Evolutionary conservation across 257 asterid species (phyloP), one percentile per base, ranked within the genome.

Genomic region (Phtheirospermum japonicum): DNA sequence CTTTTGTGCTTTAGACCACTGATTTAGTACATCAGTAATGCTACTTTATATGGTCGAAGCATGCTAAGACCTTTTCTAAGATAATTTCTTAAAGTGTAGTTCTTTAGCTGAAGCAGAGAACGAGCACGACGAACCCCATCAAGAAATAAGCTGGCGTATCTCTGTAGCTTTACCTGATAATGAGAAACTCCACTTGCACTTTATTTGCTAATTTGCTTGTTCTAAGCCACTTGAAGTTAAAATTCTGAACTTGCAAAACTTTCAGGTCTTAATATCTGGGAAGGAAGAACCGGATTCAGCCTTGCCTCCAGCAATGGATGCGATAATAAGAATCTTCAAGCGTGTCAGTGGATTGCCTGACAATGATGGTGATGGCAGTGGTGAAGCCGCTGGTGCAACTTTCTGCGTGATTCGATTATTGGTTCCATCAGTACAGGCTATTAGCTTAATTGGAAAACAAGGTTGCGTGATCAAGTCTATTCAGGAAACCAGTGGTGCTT

Each of bases 281-380:
- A 82, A 80, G 77, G 95, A 87, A 79, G 88, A 87, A 31, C 95
- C 93, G 10, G 90, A 82, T 12, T 79, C 76, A 59, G 73, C 72
- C n/a, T n/a, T 84, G 6, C 65, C 95, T 57, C 90, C 94, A 19
- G 95, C 95, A 26, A 82, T 87, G 82, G 82, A 80, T 68, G 95
- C 90, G 39, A 70, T 78, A 61, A 30, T 88, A 49, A 81, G 87
- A 80, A 54, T 85, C 63, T 83, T 79, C 74, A 85, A 78, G 70
- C 86, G 86, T 39, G 73, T 83, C 37, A 72, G 75, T 57, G 96
- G 91, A 51, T 76, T 85, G 50, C 79, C 80, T 42, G 81, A 73
- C 64, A 68, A 71, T 74, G 82, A 73, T 26, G 73, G 69, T 59
- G 88, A 74, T 68, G 75, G 48, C 57, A 70, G 61, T 17, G 11